Evolutionary conservation across 176 grass and related monocot genomes (phyloP), one percentile per base, ranked within the genome.

Genomic region (Paspalum vaginatum): DNA sequence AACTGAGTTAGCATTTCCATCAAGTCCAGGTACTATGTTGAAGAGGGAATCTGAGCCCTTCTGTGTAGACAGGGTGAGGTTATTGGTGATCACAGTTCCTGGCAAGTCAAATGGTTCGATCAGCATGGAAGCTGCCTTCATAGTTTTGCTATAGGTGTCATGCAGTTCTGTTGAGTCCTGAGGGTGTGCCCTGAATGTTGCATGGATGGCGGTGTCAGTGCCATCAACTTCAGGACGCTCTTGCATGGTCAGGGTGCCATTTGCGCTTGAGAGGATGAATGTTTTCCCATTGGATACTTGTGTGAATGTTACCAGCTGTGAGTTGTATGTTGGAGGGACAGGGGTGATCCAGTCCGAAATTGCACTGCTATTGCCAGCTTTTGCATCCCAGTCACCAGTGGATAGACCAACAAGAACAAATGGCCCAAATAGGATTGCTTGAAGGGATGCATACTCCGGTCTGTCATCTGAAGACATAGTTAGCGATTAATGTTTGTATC

Each of bases 41-140:
- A 91, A 99, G 7, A 89, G 26, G 46, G 81, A 84, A 39, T 79
- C 79, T 27, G 84, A 45, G 43, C 58, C 77, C 26, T 79, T 81
- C 5, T 88, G 55, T 5, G n/a, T 22, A 21, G 90, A 93, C 21
- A 95, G 44, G 55, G 65, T 85, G 37, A 99, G 92, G 77, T 68
- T 86, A 61, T 89, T 89, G 63, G 78, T 89, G 57, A 99, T 85
- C 65, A 86, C 88, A n/a, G 76, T 95, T 78, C 96, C 88, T 48
- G 92, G 96, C 37, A 95, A 53, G 83, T 99, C 92, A 46, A 95
- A 95, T 57, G 90, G 96, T 57, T 99, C 96, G 2, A 99, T 81
- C 70, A 79, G 86, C 52, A 95, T 48, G 39, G 70, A 78, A 62
- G 50, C 62, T 22, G 21, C 56, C 65, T 59, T 74, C 57, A 20